phyloP scores from a whole-genome alignment of 345 rosid species.

The Salix suchowensis region DNA sequence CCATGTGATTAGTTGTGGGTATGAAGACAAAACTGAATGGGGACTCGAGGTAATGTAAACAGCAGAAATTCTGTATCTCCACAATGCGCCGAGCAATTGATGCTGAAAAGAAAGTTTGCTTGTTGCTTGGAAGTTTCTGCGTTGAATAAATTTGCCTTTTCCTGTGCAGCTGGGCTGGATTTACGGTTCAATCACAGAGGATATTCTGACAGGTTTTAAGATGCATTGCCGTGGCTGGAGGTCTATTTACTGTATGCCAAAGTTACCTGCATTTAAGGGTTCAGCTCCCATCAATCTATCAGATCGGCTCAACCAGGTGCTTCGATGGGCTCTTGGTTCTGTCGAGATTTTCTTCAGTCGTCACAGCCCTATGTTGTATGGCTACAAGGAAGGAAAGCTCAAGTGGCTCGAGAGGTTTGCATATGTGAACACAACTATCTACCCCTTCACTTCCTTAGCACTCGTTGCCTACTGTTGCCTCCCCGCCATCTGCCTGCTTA shows the following conservation, averaged over 20 bases:
- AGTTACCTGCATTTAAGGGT: constrained; percentile 85
- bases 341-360: constrained; percentile 98
- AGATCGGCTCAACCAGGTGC: constrained; percentile 94
- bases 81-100: neutral
- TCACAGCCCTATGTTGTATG: constrained; percentile 83
- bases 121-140: neutral
- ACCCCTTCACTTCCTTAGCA: constrained; percentile 90
- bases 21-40: constrained; percentile 99
- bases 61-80: neutral
- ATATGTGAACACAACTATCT: constrained; percentile 85
- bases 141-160: constrained; percentile 16
- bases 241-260: constrained; percentile 96
- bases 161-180: constrained; percentile 86
- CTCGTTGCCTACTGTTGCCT: constrained; percentile 89
- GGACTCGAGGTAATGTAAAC: constrained; percentile 70
- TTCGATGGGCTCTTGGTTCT: constrained; percentile 97
- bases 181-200: constrained; percentile 97
- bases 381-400: constrained; percentile 88
- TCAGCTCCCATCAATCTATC: constrained; percentile 95
- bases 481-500: constrained; percentile 89
- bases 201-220: constrained; percentile 94
- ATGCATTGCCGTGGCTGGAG: constrained; percentile 99
- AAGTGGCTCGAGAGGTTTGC: constrained; percentile 93
- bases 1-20: constrained; percentile 95
- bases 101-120: neutral